Base-by-base conservation (phyloP, 1,284 basidiomycete species). In the Cryptococcus floricola region DNA sequence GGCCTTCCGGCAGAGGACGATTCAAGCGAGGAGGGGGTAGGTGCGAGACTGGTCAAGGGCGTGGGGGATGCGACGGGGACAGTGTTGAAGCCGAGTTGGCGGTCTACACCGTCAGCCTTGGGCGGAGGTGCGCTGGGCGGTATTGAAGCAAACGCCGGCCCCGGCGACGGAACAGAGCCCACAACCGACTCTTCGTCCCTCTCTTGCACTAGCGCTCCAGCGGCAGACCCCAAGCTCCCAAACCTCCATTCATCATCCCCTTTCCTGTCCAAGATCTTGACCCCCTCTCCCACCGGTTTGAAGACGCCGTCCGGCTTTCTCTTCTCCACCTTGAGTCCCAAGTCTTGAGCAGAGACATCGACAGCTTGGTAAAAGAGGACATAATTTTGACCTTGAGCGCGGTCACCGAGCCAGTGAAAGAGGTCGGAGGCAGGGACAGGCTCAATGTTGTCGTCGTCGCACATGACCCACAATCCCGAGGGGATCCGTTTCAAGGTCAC, bases 281-380 rank as follows among this genome's bases (percentile, higher is more conserved):
- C 27, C 18, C 28, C 34, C 49, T 51, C 18, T 4, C 54, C 31
- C 37, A 19, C 28, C 28, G 23, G 43, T 28, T 12, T 53, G 52
- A 42, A 43, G 18, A 31, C 39, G 27, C 48, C 50, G 53, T 34
- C 38, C 28, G 44, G 45, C 19, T 14, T 48, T 50, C 19, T 18
- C 45, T 46, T 25, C 7, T 46, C 45, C 23, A 31, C 57, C 48
- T 69, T 70, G 42, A 77, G 59, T 1, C 91, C 91, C 16, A 93
- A 81, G 16, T 81, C 79, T n/a, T 77, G 68, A 38, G 83, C 78
- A 69, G 93, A 86, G 54, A 94, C 81, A 74, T 97, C 91, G 16
- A 84, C 86, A 13, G 93, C 94, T 76, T 98, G 93, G 75, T 98
- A 98, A 78, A 96, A 98, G 39, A 98, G 81, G 27, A 98, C 94